Conservation (phyloP, 352 stramenopile genomes). For the Phytophthora citricola region DNA sequence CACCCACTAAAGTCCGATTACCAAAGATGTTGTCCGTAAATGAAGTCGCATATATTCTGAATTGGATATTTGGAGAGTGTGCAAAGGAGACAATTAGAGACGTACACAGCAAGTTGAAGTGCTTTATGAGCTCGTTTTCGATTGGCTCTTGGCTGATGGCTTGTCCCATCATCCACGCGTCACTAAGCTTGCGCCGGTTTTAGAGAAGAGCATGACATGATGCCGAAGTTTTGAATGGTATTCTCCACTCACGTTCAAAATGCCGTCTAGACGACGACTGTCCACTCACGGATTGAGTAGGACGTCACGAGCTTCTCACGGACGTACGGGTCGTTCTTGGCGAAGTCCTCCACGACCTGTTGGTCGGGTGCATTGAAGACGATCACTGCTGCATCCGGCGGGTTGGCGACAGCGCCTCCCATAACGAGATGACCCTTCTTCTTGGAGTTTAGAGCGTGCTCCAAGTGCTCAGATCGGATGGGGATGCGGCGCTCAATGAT, state of each 20-base stretch:
- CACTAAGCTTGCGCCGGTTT: too few species aligned
- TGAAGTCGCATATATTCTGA: neutral
- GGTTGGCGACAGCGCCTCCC: constrained; percentile 59
- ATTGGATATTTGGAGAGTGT: too few species aligned
- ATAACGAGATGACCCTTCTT: constrained; percentile 57
- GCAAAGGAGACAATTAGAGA: too few species aligned
- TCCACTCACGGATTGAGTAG: constrained; percentile 68
- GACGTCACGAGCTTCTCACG: constrained; percentile 64
- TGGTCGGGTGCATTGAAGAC: constrained; percentile 56
- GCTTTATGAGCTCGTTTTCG: too few species aligned
- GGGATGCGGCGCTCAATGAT: constrained; percentile 67
- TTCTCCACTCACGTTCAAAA: neutral
- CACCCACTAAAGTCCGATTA: constrained; percentile 30
- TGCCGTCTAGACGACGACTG: constrained; percentile 25
- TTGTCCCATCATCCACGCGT: too few species aligned
- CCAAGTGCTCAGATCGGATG: constrained; percentile 65
- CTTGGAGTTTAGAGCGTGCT: constrained; percentile 46
- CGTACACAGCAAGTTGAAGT: too few species aligned
- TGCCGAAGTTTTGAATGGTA: too few species aligned
- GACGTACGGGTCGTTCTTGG: constrained; percentile 67
- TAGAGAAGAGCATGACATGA: too few species aligned
- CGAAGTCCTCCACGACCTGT: constrained; percentile 60
- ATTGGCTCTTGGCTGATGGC: too few species aligned
- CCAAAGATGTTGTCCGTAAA: neutral
- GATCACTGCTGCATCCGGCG: constrained; percentile 55